Conservation (phyloP, 208 protist species). For the Blastocrithidia nonstop region DNA sequence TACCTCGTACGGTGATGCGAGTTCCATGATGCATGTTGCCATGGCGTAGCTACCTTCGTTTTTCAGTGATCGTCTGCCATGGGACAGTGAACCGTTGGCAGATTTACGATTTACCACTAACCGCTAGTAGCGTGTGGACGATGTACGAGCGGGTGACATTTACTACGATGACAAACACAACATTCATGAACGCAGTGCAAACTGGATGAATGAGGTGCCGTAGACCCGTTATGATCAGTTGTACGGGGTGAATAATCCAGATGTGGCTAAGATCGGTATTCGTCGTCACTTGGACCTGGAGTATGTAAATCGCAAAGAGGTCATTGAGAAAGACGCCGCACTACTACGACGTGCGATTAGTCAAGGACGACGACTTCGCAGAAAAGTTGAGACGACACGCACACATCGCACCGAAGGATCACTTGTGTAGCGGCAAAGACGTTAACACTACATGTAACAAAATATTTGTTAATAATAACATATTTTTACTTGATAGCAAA, state of each 20-base stretch:
- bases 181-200: conserved; percentile 62
- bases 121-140: conserved; percentile 41
- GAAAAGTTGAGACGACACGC: conserved; percentile 41
- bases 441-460: too few relatives aligned
- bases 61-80: conserved; percentile 56
- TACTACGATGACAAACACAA: conserved; percentile 50
- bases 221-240: conserved; percentile 83
- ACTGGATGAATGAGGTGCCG: conserved; percentile 78
- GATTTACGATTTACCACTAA: conserved; percentile 30
- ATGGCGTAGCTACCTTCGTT: conserved; percentile 57
- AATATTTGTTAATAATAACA: too few relatives aligned
- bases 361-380: conserved; percentile 54
- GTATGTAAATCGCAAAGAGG: conserved; percentile 65
- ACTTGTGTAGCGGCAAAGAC: conserved; percentile 7
- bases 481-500: too few relatives aligned
- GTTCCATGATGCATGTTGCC: conserved; percentile 24
- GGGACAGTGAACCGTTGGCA: conserved; percentile 58
- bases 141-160: conserved; percentile 70
- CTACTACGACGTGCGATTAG: conserved; percentile 51
- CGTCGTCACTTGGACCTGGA: conserved; percentile 66
- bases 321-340: conserved; percentile 62
- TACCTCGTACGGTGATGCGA: conserved; percentile 44
- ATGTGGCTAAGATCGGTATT: conserved; percentile 77
- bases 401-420: conserved; percentile 66
- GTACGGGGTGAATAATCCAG: conserved; percentile 68